Percentiles rank a stretch among this genome's conserved stretches.
These are phyloP conservation scores for Aspergillus glaucus DNA, from an alignment of 2,329 filamentous ascomycete species.

Conservation along the genomic window DNA sequence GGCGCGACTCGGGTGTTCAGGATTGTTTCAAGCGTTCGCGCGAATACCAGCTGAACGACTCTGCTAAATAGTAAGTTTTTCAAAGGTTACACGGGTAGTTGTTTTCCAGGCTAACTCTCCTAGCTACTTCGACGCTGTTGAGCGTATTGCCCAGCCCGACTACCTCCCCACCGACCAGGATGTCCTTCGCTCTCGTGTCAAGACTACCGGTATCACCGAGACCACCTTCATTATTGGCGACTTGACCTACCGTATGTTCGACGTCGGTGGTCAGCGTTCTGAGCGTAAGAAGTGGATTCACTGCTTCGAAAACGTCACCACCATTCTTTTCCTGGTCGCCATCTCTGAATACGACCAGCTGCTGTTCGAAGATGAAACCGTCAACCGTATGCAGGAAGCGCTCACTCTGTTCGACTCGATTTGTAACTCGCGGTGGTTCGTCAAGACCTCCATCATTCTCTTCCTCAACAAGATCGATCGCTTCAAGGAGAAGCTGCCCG, in stretches of 20 bases:
- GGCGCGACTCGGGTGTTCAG: slow-evolving; percentile 89
- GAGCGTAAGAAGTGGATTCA: slow-evolving; percentile 99
- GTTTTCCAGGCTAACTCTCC: slow-evolving; percentile 26
- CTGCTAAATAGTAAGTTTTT: slow-evolving; percentile 77
- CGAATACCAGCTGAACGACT: slow-evolving; percentile 95
- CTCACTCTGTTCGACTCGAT: slow-evolving; percentile 66
- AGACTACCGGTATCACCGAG: slow-evolving; percentile 95
- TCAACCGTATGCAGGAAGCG: slow-evolving; percentile 71
- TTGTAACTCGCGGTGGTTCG: slow-evolving; percentile 66
- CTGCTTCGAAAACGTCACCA: slow-evolving; percentile 97
- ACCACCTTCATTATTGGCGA: slow-evolving; percentile 94
- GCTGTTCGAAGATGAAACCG: slow-evolving; percentile 91
- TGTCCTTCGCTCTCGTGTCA: slow-evolving; percentile 89
- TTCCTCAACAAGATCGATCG: slow-evolving; percentile 72
- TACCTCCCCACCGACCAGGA: slow-evolving; percentile 96
- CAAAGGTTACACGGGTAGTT: no score
- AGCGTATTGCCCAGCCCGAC: slow-evolving; percentile 81
- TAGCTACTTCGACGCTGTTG: slow-evolving; percentile 94
- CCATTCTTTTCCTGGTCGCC: slow-evolving; percentile 91
- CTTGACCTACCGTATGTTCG: slow-evolving; percentile 94
- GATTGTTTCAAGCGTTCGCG: slow-evolving; percentile 92
- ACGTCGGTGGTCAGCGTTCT: slow-evolving; percentile 89
- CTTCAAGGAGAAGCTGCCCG: slow-evolving; percentile 68
- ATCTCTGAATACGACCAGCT: slow-evolving; percentile 97
- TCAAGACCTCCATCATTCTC: slow-evolving; percentile 66